Base-by-base conservation (phyloP, 495 filamentous ascomycete genomes). In the Tuber umbilicatum region DNA sequence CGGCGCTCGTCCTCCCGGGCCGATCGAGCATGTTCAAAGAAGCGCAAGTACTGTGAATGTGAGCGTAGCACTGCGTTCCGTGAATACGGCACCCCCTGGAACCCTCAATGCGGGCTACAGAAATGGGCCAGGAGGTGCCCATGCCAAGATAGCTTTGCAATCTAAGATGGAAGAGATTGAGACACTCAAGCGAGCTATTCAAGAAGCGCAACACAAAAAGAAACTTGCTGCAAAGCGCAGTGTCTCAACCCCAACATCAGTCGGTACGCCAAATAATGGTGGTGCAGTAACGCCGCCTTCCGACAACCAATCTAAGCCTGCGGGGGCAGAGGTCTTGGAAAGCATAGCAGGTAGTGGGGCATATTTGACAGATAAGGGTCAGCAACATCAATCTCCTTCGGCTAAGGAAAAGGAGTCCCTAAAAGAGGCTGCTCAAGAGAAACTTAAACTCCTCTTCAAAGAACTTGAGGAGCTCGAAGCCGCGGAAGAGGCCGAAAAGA, bases 111-210 rank as follows among this genome's bases (percentile, higher is more conserved):
- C 74, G 68, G 70, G 50, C 50, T 76, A 76, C 71, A 71, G 72
- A 42, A 67, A 73, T 37, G 71, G 74, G n/a, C 73, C 75, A 45
- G 78, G 78, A 39, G 73, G 81, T 35, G 75, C 73, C n/a, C 73
- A 77, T 31, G 83, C 84, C 69, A 88, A 89, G 43, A 64, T 64
- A 35, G 87, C 90, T 69, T 86, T 97, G 14, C 86, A 88, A 70
- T 76, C 85, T 37, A 91, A 90, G 79, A 87, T 92, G 73, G 85
- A 88, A 75, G 88, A 90, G 74, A 94, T 97, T 70, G 88, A 92
- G 81, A 86, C 87, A 55, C 88, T 94, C 86, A 92, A 89, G 76
- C 87, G 87, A 81, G 90, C 87, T 73, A 94, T 97, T 81, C 91
- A 90, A 23, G 90, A 93, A 79, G 86, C 90, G 47, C 92, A 96